Base-by-base conservation (phyloP, 345 rosid genomes). In the Camelina laxa region DNA sequence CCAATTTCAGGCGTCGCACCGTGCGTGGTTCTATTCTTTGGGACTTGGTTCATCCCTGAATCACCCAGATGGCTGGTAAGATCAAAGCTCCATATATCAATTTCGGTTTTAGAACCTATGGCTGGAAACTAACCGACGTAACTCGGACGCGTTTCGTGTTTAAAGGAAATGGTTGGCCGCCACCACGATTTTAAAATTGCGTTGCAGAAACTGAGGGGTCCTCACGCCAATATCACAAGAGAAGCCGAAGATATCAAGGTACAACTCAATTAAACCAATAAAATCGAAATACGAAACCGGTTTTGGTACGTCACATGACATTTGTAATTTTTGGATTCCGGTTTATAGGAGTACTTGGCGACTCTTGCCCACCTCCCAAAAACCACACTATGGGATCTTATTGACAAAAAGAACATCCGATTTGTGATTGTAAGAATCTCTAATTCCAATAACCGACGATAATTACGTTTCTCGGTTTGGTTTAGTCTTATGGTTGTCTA, bases 21-120 rank as follows among this genome's bases (percentile, higher is more conserved):
- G 6, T 79, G 86, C 19, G 41, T 80, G 55, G 44, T 84, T 55
- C 36, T 77, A 64, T 17, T 81, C 14, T n/a, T 38, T 30, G 83
- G 86, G 30, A 72, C 84, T 58, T 81, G 51, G 80, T 81, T 84
- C 54, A 81, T 84, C 22, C 90, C 90, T 1, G 88, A 85, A 71
- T 87, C 90, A 17, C 90, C 90, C 1, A 85, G 88, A 78, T 85
- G 88, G 91, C 77, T 81, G 82, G 85, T 83, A 79, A 73, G 80
- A 61, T 61, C 4, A 44, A 56, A 39, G 6, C 9, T 19, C 6
- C 4, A 42, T 16, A 47, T 9, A 8, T 41, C 5, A 68, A 31
- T 64, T 70, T 57, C 9, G 7, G 59, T 6, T 65, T 33, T 11
- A 9, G 10, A 33, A 16, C 11, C 1, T 33, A 16, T 57, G 21